These are phyloP conservation scores for Glutinoglossum americanum DNA, from an alignment of 495 filamentous ascomycete genomes.

Conservation along the genomic window DNA sequence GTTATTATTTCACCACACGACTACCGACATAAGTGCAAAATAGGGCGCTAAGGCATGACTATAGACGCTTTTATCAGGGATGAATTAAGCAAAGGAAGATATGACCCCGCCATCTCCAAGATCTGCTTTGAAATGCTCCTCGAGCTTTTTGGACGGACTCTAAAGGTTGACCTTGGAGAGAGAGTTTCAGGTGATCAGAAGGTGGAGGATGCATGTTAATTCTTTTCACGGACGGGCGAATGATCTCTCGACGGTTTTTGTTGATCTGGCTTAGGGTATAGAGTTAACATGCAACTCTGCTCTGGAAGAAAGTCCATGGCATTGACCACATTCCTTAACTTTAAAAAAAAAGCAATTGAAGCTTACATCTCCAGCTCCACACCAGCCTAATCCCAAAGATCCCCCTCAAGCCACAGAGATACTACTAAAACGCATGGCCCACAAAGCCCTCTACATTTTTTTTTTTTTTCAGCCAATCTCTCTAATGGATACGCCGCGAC, in stretches of 20 bases:
- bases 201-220: slow-evolving; percentile 25
- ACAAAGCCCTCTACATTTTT: too few relatives aligned
- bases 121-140: slow-evolving; percentile 83
- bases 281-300: too few relatives aligned
- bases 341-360: too few relatives aligned
- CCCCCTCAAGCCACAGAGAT: too few relatives aligned
- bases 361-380: too few relatives aligned
- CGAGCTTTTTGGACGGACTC: slow-evolving; percentile 59
- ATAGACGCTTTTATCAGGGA: slow-evolving; percentile 84
- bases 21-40: slow-evolving; percentile 1
- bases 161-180: slow-evolving; percentile 57
- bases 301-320: too few relatives aligned
- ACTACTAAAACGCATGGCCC: too few relatives aligned
- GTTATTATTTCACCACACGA: slow-evolving; percentile 19
- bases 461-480: too few relatives aligned
- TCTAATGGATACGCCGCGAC: too few relatives aligned
- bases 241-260: neutral
- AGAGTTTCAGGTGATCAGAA: slow-evolving; percentile 17
- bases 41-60: too few relatives aligned
- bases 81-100: slow-evolving; percentile 79
- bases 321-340: too few relatives aligned
- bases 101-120: slow-evolving; percentile 69
- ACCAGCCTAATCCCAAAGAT: too few relatives aligned
- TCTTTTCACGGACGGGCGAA: neutral
- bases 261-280: neutral